Conservation (phyloP, 192 early-diverging fungal genomes). For the Entrophospora sp. region DNA sequence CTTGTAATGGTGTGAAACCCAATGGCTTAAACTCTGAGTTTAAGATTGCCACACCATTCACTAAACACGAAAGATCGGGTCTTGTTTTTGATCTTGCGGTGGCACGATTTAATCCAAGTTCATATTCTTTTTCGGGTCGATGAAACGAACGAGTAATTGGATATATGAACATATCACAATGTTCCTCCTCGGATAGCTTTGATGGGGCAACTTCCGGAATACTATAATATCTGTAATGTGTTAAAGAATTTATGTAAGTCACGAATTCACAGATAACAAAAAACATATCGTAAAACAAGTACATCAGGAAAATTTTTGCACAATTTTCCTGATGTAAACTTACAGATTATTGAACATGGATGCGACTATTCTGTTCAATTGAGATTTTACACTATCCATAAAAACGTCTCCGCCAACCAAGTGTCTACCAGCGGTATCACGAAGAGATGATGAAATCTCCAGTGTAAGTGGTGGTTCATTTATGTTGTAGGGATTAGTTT, state of each 20-base stretch:
- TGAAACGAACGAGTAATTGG: conserved; percentile 21
- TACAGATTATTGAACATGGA: conserved; percentile 20
- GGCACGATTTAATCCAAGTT: conserved; percentile 13
- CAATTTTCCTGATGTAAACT: too few relatives aligned
- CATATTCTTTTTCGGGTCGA: conserved; percentile 1
- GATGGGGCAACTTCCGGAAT: conserved; percentile 19
- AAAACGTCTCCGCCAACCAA: conserved; percentile 16
- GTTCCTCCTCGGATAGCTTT: conserved; percentile 26
- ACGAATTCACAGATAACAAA: conserved; percentile 4
- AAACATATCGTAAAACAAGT: conserved; percentile 13
- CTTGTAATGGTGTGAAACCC: conserved; percentile 15
- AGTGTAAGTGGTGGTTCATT: conserved; percentile 16
- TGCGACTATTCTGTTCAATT: conserved; percentile 14
- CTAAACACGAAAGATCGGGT: conserved; percentile 15
- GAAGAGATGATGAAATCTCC: conserved; percentile 19
- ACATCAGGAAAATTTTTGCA: too few relatives aligned
- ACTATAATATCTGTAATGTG: conserved; percentile 21
- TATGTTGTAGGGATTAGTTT: conserved; percentile 15
- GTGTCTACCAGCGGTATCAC: conserved; percentile 16
- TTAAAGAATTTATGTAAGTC: conserved; percentile 8
- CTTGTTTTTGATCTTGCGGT: conserved; percentile 18
- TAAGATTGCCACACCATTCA: conserved; percentile 16
- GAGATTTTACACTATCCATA: conserved; percentile 19
- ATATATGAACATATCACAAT: conserved; percentile 22
- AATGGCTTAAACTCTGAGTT: conserved; percentile 21